These are phyloP conservation scores for Agaricus blazei DNA, from an alignment of 768 basidiomycete species.

Conservation along the genomic window DNA sequence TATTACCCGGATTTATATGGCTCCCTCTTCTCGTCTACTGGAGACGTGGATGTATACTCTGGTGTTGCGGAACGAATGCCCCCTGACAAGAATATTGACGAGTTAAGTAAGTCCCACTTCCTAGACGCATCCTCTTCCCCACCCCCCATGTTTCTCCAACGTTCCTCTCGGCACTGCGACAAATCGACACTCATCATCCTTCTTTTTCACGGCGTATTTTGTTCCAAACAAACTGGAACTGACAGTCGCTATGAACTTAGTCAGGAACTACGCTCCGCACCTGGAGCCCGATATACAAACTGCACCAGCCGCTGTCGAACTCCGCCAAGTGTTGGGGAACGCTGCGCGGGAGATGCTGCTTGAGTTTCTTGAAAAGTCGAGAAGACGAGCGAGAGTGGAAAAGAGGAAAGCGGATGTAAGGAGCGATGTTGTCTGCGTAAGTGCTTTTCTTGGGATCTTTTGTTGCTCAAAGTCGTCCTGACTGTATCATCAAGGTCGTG, in stretches of 20 bases:
- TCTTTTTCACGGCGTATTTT: constrained; percentile 18
- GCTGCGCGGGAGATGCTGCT: constrained; percentile 77
- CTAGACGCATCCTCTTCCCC: background rate
- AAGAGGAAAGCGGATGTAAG: constrained; percentile 18
- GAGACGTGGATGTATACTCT: constrained; percentile 65
- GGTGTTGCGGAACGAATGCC: constrained; percentile 75
- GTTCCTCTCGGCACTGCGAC: constrained; percentile 14
- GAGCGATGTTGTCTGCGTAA: background rate
- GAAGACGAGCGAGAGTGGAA: constrained; percentile 38
- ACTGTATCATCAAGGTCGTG: constrained; percentile 45
- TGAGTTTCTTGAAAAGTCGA: constrained; percentile 58
- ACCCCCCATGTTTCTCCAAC: constrained; percentile 14
- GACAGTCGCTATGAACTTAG: constrained; percentile 85
- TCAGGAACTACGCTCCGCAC: constrained; percentile 89
- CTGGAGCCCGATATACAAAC: constrained; percentile 62
- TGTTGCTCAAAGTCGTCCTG: background rate
- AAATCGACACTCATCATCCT: constrained; percentile 22
- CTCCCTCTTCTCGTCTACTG: constrained; percentile 46
- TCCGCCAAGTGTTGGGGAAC: constrained; percentile 55
- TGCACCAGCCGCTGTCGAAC: constrained; percentile 66
- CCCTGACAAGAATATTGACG: constrained; percentile 63
- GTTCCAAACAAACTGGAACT: constrained; percentile 43
- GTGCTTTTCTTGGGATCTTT: background rate
- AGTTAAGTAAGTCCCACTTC: constrained; percentile 71
- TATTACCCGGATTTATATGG: constrained; percentile 78